Evolutionary conservation across 192 early-diverging fungal species (phyloP).

Genomic region (Podila minutissima): DNA sequence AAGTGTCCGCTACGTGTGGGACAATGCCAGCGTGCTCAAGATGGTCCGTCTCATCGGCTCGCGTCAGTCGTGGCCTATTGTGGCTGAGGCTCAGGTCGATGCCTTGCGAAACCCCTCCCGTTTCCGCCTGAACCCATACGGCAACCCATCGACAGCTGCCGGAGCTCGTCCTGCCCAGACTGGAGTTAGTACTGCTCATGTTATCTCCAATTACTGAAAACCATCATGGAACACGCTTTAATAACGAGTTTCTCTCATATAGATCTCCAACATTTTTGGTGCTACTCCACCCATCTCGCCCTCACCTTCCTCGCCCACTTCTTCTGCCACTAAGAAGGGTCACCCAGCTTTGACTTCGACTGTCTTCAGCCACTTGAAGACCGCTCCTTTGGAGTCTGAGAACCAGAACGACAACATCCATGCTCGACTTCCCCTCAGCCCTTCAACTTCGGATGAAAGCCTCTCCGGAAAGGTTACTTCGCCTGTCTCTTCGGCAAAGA

Average conservation of each 20-base stretch:
- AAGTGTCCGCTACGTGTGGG: slow-evolving; percentile 44
- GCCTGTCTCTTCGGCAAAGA: slow-evolving; percentile 7
- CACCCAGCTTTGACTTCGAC: slow-evolving; percentile 4
- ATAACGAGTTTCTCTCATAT: neutral
- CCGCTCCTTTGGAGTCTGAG: neutral
- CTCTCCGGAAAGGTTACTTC: neutral
- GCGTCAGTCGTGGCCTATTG: slow-evolving; percentile 53
- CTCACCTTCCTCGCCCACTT: slow-evolving; percentile 1
- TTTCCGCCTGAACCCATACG: slow-evolving; percentile 51
- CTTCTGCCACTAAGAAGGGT: slow-evolving; percentile 6
- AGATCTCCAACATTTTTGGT: slow-evolving; percentile 46
- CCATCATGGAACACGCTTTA: too few species aligned
- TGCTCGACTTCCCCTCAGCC: neutral
- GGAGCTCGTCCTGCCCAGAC: slow-evolving; percentile 18
- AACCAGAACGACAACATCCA: neutral
- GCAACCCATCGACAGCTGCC: slow-evolving; percentile 23
- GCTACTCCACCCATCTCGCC: slow-evolving; percentile 29
- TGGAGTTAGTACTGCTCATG: slow-evolving; percentile 5
- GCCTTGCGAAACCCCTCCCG: slow-evolving; percentile 27
- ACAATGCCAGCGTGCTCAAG: slow-evolving; percentile 50
- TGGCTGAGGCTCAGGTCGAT: slow-evolving; percentile 51
- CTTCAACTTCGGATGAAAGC: neutral
- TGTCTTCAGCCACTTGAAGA: slow-evolving; percentile 1
- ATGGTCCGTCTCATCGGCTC: slow-evolving; percentile 48
- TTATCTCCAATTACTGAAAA: neutral